Base-by-base conservation (phyloP, 202 grass and related monocot genomes). In the Hordeum pubiflorum region DNA sequence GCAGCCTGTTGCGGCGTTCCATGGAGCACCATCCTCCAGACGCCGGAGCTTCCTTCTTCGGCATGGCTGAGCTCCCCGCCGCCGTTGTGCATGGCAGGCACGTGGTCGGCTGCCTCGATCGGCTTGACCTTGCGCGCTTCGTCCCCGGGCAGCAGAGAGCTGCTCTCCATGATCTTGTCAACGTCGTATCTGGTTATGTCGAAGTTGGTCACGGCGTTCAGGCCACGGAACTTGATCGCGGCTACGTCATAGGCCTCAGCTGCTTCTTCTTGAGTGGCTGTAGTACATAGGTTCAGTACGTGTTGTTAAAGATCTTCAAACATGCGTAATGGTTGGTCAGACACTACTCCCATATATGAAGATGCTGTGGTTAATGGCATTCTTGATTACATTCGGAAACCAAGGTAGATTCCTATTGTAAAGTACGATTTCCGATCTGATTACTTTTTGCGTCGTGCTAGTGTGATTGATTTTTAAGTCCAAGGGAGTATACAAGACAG, bases 211-310 rank as follows among this genome's bases (percentile, higher is more conserved):
- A 99, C 96, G 0, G 96, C 96, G 73, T 82, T 99, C 58, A 88
- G 32, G 14, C 96, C 96, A 12, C 96, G 92, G 78, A 99, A 99
- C 86, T 99, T 99, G 67, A 99, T 99, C 13, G 96, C 96, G 5
- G 96, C 96, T 4, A 99, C 72, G 86, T 99, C 96, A n/a, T 99
- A 99, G 7, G 96, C 96, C 83, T 96, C 96, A 0, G 96, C 96
- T n/a, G 96, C 96, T 85, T 88, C 96, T 74, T 99, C 96, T 57
- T 99, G 92, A 46, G 87, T 96, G 29, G 71, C 96, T 99, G 84
- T 4, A 84, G 84, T 4, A 84, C 29, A 75, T 13, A 69, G 21
- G 39, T 80, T 77, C 20, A 39, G 20, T 23, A 63, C 15, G 21
- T 21, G 4, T 0, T 73, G 36, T 62, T 31, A 85, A 43, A 56